Conservation (phyloP, 805 yeast species). For the Teunomyces cretensis region DNA sequence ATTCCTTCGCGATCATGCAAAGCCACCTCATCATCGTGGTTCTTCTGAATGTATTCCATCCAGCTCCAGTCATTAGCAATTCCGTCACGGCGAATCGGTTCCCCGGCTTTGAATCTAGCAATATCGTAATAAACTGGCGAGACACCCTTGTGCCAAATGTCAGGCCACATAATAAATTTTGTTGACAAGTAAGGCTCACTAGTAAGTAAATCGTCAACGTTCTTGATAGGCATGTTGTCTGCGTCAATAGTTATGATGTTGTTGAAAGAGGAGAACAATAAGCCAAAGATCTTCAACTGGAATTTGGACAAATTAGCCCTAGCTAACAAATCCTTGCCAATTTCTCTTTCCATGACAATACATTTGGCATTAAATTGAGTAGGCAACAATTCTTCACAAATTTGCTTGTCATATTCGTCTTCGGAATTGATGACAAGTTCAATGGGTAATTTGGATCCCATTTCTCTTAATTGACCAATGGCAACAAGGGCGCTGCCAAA, state of each 20-base stretch:
- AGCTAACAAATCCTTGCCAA: slow-evolving; percentile 20
- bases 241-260: slow-evolving; percentile 33
- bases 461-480: slow-evolving; percentile 29
- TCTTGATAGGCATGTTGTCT: slow-evolving; percentile 32
- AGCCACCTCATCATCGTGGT: slow-evolving; percentile 16
- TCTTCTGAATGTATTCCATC: slow-evolving; percentile 18
- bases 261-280: slow-evolving; percentile 34
- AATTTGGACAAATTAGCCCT: slow-evolving; percentile 20
- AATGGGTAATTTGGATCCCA: slow-evolving; percentile 34
- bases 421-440: slow-evolving; percentile 30
- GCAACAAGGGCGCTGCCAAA: slow-evolving; percentile 30
- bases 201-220: slow-evolving; percentile 26
- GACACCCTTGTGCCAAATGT: slow-evolving; percentile 32
- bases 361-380: slow-evolving; percentile 25
- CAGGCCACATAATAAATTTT: slow-evolving; percentile 37
- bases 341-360: slow-evolving; percentile 24
- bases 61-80: slow-evolving; percentile 24
- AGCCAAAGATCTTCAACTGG: slow-evolving; percentile 30
- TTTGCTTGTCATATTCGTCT: slow-evolving; percentile 21
- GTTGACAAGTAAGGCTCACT: slow-evolving; percentile 24
- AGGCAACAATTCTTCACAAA: slow-evolving; percentile 28
- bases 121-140: slow-evolving; percentile 34
- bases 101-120: slow-evolving; percentile 30
- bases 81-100: slow-evolving; percentile 28
- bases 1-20: slow-evolving; percentile 36